These are phyloP conservation scores for Solanum bulbocastanum DNA, from an alignment of 257 asterid genomes.

Conservation along the genomic window DNA sequence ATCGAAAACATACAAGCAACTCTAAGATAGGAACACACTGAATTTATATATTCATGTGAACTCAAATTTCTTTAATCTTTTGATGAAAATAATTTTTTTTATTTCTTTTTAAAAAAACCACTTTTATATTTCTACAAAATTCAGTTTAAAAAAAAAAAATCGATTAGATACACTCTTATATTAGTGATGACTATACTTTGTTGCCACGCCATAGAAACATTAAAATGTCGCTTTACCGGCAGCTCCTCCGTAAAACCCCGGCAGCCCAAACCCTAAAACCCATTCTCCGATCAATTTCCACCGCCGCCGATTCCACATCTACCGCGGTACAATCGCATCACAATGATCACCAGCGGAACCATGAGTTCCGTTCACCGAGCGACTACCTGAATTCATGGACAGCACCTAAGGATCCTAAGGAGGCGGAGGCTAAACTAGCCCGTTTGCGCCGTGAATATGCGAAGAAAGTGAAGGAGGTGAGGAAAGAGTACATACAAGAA, in stretches of 20 bases:
- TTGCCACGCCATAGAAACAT: neutral
- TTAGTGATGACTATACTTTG: neutral
- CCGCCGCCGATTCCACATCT: conserved; percentile 1
- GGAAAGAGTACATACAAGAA: conserved; percentile 55
- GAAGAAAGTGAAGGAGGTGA: conserved; percentile 42
- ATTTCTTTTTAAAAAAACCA: too few relatives aligned
- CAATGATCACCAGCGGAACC: conserved; percentile 20
- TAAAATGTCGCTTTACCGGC: conserved; percentile 36
- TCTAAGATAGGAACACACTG: too few relatives aligned
- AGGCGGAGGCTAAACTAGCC: conserved; percentile 52
- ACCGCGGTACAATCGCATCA: conserved; percentile 3
- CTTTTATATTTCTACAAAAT: too few relatives aligned
- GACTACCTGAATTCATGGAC: conserved; percentile 64
- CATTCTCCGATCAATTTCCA: conserved; percentile 19
- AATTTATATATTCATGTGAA: too few relatives aligned
- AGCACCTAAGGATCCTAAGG: conserved; percentile 45
- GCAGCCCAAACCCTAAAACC: neutral
- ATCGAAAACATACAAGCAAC: too few relatives aligned
- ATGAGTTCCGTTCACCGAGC: conserved; percentile 44
- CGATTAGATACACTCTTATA: neutral
- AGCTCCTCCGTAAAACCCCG: conserved; percentile 34
- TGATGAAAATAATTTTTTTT: too few relatives aligned
- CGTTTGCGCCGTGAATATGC: conserved; percentile 63
- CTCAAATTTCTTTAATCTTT: too few relatives aligned
- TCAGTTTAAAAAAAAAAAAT: too few relatives aligned